Evolutionary conservation across 108 stramenopile species (phyloP).

Genomic region (Skeletonema tropicum): DNA sequence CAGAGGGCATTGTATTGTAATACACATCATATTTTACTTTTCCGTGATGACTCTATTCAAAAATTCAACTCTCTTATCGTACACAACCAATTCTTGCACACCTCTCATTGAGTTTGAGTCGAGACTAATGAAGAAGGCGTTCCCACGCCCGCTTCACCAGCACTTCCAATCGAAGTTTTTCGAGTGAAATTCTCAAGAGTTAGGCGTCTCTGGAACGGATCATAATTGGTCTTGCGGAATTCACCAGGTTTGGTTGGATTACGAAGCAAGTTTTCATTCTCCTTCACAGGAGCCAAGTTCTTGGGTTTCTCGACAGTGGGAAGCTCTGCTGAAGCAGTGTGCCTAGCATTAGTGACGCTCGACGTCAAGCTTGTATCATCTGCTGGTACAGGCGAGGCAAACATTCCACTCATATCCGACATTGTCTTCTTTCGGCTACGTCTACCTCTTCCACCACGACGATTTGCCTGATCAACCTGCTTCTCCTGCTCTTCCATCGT

Average conservation of each 20-base stretch:
- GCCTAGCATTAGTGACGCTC: background rate
- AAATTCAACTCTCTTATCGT: background rate
- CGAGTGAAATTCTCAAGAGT: background rate
- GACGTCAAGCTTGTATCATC: conserved; percentile 3
- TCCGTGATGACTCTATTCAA: conserved; percentile 1
- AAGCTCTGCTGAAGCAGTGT: background rate
- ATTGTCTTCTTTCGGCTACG: conserved; percentile 75
- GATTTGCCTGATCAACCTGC: conserved; percentile 74
- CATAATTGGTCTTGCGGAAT: conserved; percentile 48
- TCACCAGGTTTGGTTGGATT: conserved; percentile 49
- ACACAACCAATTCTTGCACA: background rate
- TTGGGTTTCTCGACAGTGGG: background rate
- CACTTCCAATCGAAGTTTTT: conserved; percentile 1
- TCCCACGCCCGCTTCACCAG: background rate
- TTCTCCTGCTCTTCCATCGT: conserved; percentile 63
- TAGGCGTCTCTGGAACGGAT: conserved; percentile 33
- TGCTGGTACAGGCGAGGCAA: conserved; percentile 34
- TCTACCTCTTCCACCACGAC: conserved; percentile 77
- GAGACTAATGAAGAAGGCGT: background rate
- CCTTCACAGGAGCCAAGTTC: conserved; percentile 35
- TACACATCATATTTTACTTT: background rate
- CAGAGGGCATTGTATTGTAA: background rate
- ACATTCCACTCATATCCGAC: conserved; percentile 82
- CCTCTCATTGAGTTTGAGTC: background rate
- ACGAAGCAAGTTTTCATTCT: conserved; percentile 41